Conservation (phyloP, 495 filamentous ascomycete species). For the Penicillium manginii region DNA sequence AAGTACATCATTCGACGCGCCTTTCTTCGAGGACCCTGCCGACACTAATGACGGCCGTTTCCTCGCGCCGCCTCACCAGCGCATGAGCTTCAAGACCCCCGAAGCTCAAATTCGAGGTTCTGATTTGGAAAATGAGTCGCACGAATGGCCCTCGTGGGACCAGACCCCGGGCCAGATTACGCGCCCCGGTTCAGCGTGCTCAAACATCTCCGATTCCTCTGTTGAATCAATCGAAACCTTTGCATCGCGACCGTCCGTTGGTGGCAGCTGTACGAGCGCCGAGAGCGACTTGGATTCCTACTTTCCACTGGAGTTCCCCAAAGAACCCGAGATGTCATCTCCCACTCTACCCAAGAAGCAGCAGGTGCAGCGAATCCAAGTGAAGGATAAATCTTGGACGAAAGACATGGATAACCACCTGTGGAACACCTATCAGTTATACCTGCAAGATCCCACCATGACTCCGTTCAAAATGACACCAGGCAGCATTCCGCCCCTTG, state of each 20-base stretch:
- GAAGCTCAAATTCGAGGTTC: conserved; percentile 55
- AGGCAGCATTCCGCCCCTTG: conserved; percentile 82
- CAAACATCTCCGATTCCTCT: conserved; percentile 70
- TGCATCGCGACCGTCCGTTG: conserved; percentile 64
- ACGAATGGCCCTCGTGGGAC: conserved; percentile 37
- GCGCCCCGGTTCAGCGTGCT: conserved; percentile 63
- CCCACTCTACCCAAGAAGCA: conserved; percentile 35
- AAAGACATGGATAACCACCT: conserved; percentile 90
- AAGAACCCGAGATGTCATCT: conserved; percentile 39
- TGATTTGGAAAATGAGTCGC: conserved; percentile 33
- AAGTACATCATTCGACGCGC: conserved; percentile 24
- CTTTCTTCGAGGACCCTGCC: conserved; percentile 22
- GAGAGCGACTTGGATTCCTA: conserved; percentile 68
- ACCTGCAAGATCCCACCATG: conserved; percentile 87
- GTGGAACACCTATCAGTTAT: conserved; percentile 87
- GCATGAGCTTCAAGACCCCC: conserved; percentile 66
- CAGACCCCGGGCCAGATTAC: conserved; percentile 44
- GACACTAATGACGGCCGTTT: conserved; percentile 47
- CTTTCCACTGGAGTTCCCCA: conserved; percentile 47
- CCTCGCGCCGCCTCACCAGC: conserved; percentile 50
- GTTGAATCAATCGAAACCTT: conserved; percentile 68
- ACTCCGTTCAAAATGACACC: conserved; percentile 93
- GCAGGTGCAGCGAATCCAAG: conserved; percentile 7
- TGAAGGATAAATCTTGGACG: conserved; percentile 64
- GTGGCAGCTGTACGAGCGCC: conserved; percentile 69